phyloP scores from a whole-genome alignment of 495 filamentous ascomycete genomes.

The Corynascus novoguineensis region DNA sequence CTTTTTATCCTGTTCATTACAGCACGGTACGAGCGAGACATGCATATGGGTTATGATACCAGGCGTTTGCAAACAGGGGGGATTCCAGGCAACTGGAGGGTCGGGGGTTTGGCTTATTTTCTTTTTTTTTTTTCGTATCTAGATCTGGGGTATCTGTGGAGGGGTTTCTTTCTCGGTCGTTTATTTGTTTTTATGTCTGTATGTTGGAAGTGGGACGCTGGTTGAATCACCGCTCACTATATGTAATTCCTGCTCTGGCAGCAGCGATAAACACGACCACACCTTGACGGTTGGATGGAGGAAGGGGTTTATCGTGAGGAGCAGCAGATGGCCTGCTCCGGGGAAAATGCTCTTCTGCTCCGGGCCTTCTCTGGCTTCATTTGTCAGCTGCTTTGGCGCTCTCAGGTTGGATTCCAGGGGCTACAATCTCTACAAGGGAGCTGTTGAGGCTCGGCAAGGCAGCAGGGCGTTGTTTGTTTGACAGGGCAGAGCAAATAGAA shows the following conservation, averaged over 20 bases:
- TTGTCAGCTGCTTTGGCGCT: conserved; percentile 12
- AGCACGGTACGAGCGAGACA: conserved; percentile 14
- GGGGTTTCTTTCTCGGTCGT: conserved; percentile 2
- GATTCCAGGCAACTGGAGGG: conserved; percentile 27
- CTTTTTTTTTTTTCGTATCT: conserved; percentile 4
- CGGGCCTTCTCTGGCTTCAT: conserved; percentile 6
- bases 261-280: conserved; percentile 19
- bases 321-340: conserved; percentile 15
- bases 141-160: not conserved
- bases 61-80: conserved; percentile 25
- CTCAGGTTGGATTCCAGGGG: conserved; percentile 14
- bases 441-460: not conserved
- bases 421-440: conserved; percentile 1
- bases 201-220: conserved; percentile 3
- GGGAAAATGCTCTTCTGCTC: conserved; percentile 1
- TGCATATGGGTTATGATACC: conserved; percentile 31
- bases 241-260: conserved; percentile 30
- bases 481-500: conserved; percentile 8
- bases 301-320: conserved; percentile 18
- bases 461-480: not conserved
- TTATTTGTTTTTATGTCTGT: conserved; percentile 6
- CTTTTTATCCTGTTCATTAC: conserved; percentile 5
- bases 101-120: conserved; percentile 3
- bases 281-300: not conserved
- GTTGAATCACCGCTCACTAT: conserved; percentile 3